Evolutionary conservation across 495 filamentous ascomycete genomes (phyloP).

Genomic region (Podospora bellae-mahoneyi): DNA sequence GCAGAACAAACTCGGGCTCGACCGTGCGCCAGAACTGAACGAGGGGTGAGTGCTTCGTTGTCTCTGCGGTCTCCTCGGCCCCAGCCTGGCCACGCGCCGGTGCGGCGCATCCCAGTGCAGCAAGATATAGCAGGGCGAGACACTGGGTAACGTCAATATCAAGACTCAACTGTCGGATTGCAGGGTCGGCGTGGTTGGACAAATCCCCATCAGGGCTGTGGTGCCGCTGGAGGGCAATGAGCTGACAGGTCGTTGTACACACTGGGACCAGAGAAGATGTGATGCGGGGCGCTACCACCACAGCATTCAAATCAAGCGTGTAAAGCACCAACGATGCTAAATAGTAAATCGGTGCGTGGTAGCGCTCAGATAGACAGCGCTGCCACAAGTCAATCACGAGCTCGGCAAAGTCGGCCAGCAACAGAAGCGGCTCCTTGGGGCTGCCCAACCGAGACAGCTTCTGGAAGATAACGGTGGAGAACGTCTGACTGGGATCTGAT

Average conservation of each 20-base stretch:
- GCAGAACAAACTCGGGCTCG: slow-evolving; percentile 45
- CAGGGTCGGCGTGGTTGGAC: slow-evolving; percentile 23
- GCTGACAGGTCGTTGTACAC: slow-evolving; percentile 35
- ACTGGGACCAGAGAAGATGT: slow-evolving; percentile 41
- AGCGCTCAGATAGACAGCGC: slow-evolving; percentile 39
- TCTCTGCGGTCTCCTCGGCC: not conserved
- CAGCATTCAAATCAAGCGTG: slow-evolving; percentile 40
- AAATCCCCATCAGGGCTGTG: slow-evolving; percentile 29
- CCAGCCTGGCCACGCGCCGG: slow-evolving; percentile 9
- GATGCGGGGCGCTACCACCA: slow-evolving; percentile 41
- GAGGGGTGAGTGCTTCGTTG: slow-evolving; percentile 26
- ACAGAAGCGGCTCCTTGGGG: slow-evolving; percentile 34
- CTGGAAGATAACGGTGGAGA: slow-evolving; percentile 45
- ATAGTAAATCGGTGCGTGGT: slow-evolving; percentile 45
- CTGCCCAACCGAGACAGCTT: slow-evolving; percentile 39
- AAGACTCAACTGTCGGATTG: slow-evolving; percentile 23
- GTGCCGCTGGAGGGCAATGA: slow-evolving; percentile 31
- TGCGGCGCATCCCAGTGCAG: slow-evolving; percentile 39
- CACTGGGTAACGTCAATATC: slow-evolving; percentile 42
- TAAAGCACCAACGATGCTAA: slow-evolving; percentile 39
- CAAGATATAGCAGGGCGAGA: slow-evolving; percentile 39
- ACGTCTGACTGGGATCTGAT: slow-evolving; percentile 37
- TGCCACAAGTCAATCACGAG: slow-evolving; percentile 45
- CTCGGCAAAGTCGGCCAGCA: slow-evolving; percentile 45
- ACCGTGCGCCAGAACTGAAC: slow-evolving; percentile 44